phyloP scores from a whole-genome alignment of 768 basidiomycete genomes.

The Baorangia bicolor region DNA sequence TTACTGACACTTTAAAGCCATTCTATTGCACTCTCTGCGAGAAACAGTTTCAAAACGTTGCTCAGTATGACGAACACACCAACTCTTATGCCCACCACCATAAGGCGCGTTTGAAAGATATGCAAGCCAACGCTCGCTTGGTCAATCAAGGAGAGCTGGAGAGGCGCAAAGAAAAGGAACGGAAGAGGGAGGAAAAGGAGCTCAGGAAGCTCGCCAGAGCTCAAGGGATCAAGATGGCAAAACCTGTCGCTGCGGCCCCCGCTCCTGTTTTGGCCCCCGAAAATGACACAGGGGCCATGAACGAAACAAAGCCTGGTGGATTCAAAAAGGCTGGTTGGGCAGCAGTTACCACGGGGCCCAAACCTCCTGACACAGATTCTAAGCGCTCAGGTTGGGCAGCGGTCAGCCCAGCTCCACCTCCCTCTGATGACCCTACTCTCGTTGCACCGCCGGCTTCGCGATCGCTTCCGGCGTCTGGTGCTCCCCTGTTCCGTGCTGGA shows the following conservation, averaged over 20 bases:
- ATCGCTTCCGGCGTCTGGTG: slow-evolving; percentile 20
- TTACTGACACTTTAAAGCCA: slow-evolving; percentile 62
- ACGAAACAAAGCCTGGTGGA: slow-evolving; percentile 22
- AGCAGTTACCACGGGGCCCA: slow-evolving; percentile 25
- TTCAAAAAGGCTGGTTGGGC: slow-evolving; percentile 55
- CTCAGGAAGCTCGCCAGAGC: slow-evolving; percentile 81
- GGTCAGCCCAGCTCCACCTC: slow-evolving; percentile 17
- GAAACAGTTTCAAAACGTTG: slow-evolving; percentile 83
- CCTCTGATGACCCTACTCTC: slow-evolving; percentile 10
- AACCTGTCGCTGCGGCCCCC: slow-evolving; percentile 26
- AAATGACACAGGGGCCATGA: slow-evolving; percentile 13
- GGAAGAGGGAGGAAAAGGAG: slow-evolving; percentile 83
- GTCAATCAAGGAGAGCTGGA: slow-evolving; percentile 66
- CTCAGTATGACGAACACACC: slow-evolving; percentile 87
- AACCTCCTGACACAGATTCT: slow-evolving; percentile 11
- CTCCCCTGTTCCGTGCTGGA: slow-evolving; percentile 55
- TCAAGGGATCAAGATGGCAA: slow-evolving; percentile 67
- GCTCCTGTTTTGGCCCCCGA: slow-evolving; percentile 16
- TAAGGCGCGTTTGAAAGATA: slow-evolving; percentile 77
- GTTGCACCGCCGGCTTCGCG: slow-evolving; percentile 17
- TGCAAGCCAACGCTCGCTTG: slow-evolving; percentile 73
- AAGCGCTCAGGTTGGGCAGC: slow-evolving; percentile 18
- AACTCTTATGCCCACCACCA: slow-evolving; percentile 89
- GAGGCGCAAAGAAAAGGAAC: slow-evolving; percentile 81
- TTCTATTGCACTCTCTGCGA: slow-evolving; percentile 86